Conservation (phyloP, 352 stramenopile genomes). For the Phytophthora chlamydospora region DNA sequence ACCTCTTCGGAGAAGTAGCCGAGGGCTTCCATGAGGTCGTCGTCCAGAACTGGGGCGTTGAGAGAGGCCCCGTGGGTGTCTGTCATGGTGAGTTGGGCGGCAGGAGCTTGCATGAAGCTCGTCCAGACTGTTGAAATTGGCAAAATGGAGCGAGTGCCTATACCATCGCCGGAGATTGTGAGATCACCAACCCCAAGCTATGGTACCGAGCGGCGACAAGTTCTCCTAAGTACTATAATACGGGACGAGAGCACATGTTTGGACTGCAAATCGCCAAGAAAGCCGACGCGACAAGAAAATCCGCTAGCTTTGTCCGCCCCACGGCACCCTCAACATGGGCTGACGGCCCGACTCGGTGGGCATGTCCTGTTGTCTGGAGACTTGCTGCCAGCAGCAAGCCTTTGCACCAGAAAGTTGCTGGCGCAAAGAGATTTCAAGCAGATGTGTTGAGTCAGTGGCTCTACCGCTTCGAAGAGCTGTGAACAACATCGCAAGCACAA, state of each 20-base stretch:
- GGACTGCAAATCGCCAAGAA: slow-evolving; percentile 11
- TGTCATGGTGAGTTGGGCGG: not conserved
- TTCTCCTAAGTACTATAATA: too few relatives aligned
- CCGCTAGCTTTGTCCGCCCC: not conserved
- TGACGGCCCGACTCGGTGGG: slow-evolving; percentile 1
- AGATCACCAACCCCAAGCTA: slow-evolving; percentile 3
- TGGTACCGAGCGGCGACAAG: slow-evolving; percentile 15
- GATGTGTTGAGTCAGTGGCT: not conserved
- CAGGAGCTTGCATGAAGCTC: not conserved
- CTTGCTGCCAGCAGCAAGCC: too few relatives aligned
- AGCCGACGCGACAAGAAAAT: not conserved
- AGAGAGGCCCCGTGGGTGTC: not conserved
- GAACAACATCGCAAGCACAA: too few relatives aligned
- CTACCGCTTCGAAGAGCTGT: too few relatives aligned
- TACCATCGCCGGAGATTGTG: slow-evolving; percentile 14
- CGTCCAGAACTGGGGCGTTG: slow-evolving; percentile 7
- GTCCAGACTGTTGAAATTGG: slow-evolving; percentile 17
- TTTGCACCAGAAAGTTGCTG: too few relatives aligned
- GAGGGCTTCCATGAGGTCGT: slow-evolving; percentile 33
- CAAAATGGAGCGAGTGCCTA: slow-evolving; percentile 18
- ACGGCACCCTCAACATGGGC: not conserved
- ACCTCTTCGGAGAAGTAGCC: slow-evolving; percentile 29
- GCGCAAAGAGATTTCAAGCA: not conserved
- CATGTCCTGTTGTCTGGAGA: too few relatives aligned
- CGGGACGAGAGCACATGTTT: slow-evolving; percentile 15